Evolutionary conservation across 495 filamentous ascomycete genomes (phyloP), one percentile per base, ranked within the genome.

Genomic region (Trichodelitschia bisporula): DNA sequence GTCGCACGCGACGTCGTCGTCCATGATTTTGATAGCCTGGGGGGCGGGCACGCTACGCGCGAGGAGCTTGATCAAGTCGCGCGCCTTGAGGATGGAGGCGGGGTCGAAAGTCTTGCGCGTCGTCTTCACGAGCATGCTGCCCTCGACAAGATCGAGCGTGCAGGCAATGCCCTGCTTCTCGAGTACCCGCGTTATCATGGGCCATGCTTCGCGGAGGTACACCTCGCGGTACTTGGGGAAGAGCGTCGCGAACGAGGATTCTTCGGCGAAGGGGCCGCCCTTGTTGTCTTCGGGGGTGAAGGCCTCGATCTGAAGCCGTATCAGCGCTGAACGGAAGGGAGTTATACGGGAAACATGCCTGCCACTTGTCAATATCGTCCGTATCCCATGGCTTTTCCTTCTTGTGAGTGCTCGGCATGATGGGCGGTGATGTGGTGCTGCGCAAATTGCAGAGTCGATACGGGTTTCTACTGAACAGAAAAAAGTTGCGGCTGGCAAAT

Each of bases 221-320:
- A 73, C 61, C 60, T 99, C 86, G 36, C 89, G 77, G 54, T 99
- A 99, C 55, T 93, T 93, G 27, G 86, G 86, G 53, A 99, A 97
- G 2, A 95, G 69, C 3, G 72, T 79, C 43, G 69, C 70, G 45
- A 92, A 92, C 5, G 74, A 75, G 2, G 75, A 90, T 55, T 99
- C 86, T 53, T 95, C 83, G 24, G 68, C 63, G 56, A 99, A 90
- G 20, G 72, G 70, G 32, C 89, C 86, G 24, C 63, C 73, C 26
- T 57, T 55, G 53, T 95, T 91, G 49, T 99, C 77, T 39, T 72
- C 69, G 29, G 76, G 59, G 12, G 62, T 83, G 58, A 97, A 92
- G 17, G 68, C 54, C 29, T 90, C 79, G 45, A 77, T 59, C 70
- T 76, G 37, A 5, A 17, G 15, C n/a, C 19, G 25, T 14, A 26